Conservation (phyloP, 164 flowering plant genomes). For the Magnolia changhungtana region DNA sequence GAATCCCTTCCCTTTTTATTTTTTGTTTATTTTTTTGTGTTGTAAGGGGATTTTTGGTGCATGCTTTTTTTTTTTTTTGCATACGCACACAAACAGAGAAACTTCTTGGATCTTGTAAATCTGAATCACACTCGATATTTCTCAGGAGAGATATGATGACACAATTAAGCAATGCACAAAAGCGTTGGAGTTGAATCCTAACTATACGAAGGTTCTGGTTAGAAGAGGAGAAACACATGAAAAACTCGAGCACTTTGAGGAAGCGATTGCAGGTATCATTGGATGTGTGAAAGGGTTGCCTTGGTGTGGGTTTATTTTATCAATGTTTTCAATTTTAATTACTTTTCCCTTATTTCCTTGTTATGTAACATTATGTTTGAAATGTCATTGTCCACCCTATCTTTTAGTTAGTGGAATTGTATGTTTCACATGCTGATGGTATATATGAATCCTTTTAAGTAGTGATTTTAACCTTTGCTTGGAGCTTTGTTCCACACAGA, state of each 20-base stretch:
- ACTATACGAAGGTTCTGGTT: conserved; percentile 67
- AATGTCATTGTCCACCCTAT: background rate
- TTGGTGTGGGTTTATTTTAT: background rate
- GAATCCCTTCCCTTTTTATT: too few relatives aligned
- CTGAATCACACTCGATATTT: conserved; percentile 1
- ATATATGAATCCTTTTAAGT: background rate
- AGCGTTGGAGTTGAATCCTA: conserved; percentile 80
- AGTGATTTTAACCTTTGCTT: background rate
- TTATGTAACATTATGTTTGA: background rate
- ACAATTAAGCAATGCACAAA: conserved; percentile 83
- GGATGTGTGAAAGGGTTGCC: background rate
- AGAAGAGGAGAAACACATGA: conserved; percentile 90
- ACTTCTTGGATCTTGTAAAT: background rate
- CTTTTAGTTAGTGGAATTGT: background rate
- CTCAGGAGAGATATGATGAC: conserved; percentile 72
- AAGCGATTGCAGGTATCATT: conserved; percentile 74
- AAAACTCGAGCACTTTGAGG: conserved; percentile 89
- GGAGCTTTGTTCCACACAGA: conserved; percentile 32
- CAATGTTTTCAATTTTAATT: background rate
- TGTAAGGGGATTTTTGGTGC: too few relatives aligned
- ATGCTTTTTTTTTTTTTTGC: too few relatives aligned
- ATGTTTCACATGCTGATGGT: background rate
- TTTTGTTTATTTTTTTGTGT: too few relatives aligned
- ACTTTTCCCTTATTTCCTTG: background rate
- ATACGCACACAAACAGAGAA: too few relatives aligned